Base-by-base conservation (phyloP, 2,329 filamentous ascomycete species). In the Diplocarpon mali region DNA sequence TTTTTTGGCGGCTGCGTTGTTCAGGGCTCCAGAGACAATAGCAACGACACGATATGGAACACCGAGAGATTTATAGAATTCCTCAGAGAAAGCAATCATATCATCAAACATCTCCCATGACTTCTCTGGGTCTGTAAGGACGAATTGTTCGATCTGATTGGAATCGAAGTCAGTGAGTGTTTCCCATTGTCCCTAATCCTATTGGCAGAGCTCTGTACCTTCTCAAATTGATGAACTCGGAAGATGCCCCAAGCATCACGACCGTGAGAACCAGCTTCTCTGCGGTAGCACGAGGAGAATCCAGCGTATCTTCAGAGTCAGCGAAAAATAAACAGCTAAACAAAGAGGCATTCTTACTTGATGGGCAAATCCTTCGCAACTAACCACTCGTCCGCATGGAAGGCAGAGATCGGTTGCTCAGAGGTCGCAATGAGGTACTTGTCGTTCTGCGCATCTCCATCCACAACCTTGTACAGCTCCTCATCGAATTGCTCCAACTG, bases 241-340 rank as follows among this genome's bases (percentile, higher is more conserved):
- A 95, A 98, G 50, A 96, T 87, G 45, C 92, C 92, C 92, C 92
- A 98, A 1, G 90, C 90, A 64, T 98, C 88, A 62, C 87, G 84
- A 27, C 88, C 83, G 61, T 92, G 90, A 15, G 85, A 81, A 43
- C 92, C 92, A 34, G 92, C 92, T 65, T 98, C 92, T 67, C 93
- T 89, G 56, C 92, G 78, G 72, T 95, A 98, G 66, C 89, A 95
- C 27, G 90, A 95, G 57, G 82, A 89, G 70, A 90, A 95, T 7
- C 92, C 92, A 35, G 87, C 84, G 61, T 86, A 85, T 54, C 68
- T 70, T 5, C 32, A 14, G 28, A 16, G 17, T 51, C 41, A 53
- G 49, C 24, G 31, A n/a, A n/a, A 7, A n/a, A 24, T 5, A 2
- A 15, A 9, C 15, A 16, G 10, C 16, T 24, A 7, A 8, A n/a